Evolutionary conservation across 2,329 filamentous ascomycete genomes (phyloP), one percentile per base, ranked within the genome.

Genomic region (Phaeosphaeriaceae sp.): DNA sequence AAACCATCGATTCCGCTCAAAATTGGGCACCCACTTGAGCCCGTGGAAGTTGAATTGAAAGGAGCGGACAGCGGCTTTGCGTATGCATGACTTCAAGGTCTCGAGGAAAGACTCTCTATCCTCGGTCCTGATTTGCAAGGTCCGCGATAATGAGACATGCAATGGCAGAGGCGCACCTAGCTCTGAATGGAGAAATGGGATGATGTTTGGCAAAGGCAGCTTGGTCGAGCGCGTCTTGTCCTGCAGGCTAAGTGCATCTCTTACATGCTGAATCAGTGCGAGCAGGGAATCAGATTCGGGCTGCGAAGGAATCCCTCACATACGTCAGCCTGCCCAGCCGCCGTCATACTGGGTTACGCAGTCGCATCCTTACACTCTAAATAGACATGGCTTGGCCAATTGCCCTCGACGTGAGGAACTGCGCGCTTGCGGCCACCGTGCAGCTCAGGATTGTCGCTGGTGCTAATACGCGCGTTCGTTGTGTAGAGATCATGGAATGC

Each of bases 321-420:
- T 57, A 63, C 59, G 70, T 76, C 69, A 76, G 72, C 59, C 52
- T 58, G 64, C 46, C 70, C 66, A 45, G 68, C 59, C 19, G 25
- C 17, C 41, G 46, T 40, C 41, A n/a, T 45, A 48, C 46, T 49
- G 50, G 46, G 17, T 31, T 19, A 42, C 41, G 40, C 48, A 51
- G 51, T 52, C 47, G 51, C 55, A 61, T n/a, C 81, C 88, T 79
- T 83, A 96, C 95, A 99, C 81, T 98, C 94, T 56, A 97, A 83
- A 76, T 96, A 98, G 47, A 98, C 75, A 78, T 98, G 94, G 33
- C 89, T 92, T 1, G 94, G 92, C 95, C 95, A 99, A 76, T 93
- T 92, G 59, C 95, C 95, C 58, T 88, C 86, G 24, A 94, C 83
- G 78, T 99, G 95, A 22, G 94, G 93, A 49, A 88, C 91, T 56